Conservation (phyloP, 257 asterid species). For the Solanum sejunctum region DNA sequence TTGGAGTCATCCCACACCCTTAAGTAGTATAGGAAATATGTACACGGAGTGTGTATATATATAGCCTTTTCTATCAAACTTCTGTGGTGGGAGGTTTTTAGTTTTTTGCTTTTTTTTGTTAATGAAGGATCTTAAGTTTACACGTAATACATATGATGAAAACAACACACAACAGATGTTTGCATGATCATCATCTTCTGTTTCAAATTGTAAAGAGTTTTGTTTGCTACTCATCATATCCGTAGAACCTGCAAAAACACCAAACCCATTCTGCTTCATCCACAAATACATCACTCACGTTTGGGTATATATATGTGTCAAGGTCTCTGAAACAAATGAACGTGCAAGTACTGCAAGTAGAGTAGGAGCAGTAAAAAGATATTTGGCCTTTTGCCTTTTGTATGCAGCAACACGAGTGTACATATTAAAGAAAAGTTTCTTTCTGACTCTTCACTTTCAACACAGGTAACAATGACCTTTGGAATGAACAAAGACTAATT, state of each 20-base stretch:
- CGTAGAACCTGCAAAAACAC: background rate
- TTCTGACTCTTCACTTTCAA: constrained; percentile 5
- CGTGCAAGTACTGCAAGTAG: background rate
- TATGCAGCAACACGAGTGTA: background rate
- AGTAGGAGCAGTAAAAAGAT: background rate
- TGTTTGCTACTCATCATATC: background rate
- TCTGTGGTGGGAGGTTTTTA: background rate
- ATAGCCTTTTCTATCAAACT: background rate
- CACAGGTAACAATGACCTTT: constrained; percentile 7
- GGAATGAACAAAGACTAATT: constrained; percentile 20
- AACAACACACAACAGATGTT: background rate
- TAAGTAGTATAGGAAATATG: background rate
- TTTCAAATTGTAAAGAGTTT: background rate
- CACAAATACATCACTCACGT: background rate
- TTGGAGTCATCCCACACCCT: background rate
- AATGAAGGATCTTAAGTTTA: background rate
- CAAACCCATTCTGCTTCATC: background rate
- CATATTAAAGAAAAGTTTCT: background rate
- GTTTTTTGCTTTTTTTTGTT: background rate
- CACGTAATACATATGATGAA: background rate
- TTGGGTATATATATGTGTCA: background rate
- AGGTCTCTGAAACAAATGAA: background rate
- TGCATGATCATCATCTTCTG: background rate
- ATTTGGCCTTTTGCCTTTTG: background rate
- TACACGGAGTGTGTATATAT: background rate